Conservation (phyloP, 495 filamentous ascomycete species). For the Darksidea phi region DNA sequence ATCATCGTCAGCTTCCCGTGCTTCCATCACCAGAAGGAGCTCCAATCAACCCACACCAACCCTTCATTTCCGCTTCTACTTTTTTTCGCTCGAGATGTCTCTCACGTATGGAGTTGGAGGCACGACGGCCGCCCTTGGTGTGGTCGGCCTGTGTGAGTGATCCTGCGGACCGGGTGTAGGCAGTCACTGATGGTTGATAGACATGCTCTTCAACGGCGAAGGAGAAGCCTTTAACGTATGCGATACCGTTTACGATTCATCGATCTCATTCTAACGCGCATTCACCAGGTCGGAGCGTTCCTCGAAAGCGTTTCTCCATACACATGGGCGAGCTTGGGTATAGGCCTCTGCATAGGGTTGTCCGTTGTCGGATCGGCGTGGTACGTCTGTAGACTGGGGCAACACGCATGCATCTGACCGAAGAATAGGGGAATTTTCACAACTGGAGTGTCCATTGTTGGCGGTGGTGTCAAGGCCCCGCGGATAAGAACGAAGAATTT, state of each 20-base stretch:
- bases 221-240: slow-evolving; percentile 96
- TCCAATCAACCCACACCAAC: slow-evolving; percentile 16
- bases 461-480: slow-evolving; percentile 91
- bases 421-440: slow-evolving; percentile 90
- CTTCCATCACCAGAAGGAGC: slow-evolving; percentile 18
- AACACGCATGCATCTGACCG: slow-evolving; percentile 7
- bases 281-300: slow-evolving; percentile 78
- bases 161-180: slow-evolving; percentile 18
- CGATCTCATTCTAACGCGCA: no score
- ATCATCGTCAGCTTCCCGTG: slow-evolving; percentile 16
- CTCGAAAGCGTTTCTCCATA: slow-evolving; percentile 92
- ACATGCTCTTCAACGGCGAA: slow-evolving; percentile 96
- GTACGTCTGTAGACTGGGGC: slow-evolving; percentile 55
- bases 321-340: slow-evolving; percentile 87
- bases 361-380: slow-evolving; percentile 97
- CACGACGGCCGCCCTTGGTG: slow-evolving; percentile 66
- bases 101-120: slow-evolving; percentile 66
- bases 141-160: slow-evolving; percentile 84
- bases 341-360: slow-evolving; percentile 89
- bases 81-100: slow-evolving; percentile 32
- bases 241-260: slow-evolving; percentile 1
- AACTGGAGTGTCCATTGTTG: slow-evolving; percentile 96
- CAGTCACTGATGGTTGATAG: slow-evolving; percentile 53
- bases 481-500: slow-evolving; percentile 98
- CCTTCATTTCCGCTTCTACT: slow-evolving; percentile 13